Percentiles rank a stretch among this genome's conserved stretches.
Conservation (phyloP, 2,329 filamentous ascomycete genomes). For the Fusarium humuli region DNA sequence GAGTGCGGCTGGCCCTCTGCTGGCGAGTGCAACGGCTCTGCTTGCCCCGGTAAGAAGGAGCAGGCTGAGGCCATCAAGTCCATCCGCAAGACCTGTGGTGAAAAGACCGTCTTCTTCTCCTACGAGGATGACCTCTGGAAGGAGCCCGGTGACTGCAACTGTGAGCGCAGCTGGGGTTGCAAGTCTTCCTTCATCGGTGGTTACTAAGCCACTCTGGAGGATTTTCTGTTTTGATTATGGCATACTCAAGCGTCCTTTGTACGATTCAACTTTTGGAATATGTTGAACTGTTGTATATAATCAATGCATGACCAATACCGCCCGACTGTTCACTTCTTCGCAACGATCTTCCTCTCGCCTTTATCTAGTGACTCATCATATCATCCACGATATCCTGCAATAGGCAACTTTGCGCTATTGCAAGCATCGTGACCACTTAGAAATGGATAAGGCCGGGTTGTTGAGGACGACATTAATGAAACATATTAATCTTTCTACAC, state of each 20-base stretch:
- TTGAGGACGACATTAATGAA: slow-evolving; percentile 32
- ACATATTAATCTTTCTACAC: slow-evolving; percentile 12
- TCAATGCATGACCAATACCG: slow-evolving; percentile 41
- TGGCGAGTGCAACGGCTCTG: slow-evolving; percentile 77
- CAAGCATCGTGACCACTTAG: background rate
- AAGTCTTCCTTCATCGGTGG: slow-evolving; percentile 40
- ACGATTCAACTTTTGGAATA: slow-evolving; percentile 30
- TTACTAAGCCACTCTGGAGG: slow-evolving; percentile 32
- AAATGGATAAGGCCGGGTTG: slow-evolving; percentile 27
- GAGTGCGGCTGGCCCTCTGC: slow-evolving; percentile 90
- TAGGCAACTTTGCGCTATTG: slow-evolving; percentile 1
- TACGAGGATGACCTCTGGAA: slow-evolving; percentile 88
- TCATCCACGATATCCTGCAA: slow-evolving; percentile 19
- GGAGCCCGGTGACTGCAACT: slow-evolving; percentile 71
- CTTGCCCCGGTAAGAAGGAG: slow-evolving; percentile 73
- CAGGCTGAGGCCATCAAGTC: slow-evolving; percentile 79
- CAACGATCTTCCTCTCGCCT: slow-evolving; percentile 24
- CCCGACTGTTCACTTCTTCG: slow-evolving; percentile 39
- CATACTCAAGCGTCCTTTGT: slow-evolving; percentile 34
- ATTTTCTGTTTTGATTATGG: slow-evolving; percentile 28
- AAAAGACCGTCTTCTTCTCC: slow-evolving; percentile 83
- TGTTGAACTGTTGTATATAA: slow-evolving; percentile 50
- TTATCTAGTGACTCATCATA: slow-evolving; percentile 12
- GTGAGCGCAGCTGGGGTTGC: slow-evolving; percentile 85
- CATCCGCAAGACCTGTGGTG: slow-evolving; percentile 74